Evolutionary conservation across 108 stramenopile genomes (phyloP).

Genomic region (Cylindrotheca fusiformis): DNA sequence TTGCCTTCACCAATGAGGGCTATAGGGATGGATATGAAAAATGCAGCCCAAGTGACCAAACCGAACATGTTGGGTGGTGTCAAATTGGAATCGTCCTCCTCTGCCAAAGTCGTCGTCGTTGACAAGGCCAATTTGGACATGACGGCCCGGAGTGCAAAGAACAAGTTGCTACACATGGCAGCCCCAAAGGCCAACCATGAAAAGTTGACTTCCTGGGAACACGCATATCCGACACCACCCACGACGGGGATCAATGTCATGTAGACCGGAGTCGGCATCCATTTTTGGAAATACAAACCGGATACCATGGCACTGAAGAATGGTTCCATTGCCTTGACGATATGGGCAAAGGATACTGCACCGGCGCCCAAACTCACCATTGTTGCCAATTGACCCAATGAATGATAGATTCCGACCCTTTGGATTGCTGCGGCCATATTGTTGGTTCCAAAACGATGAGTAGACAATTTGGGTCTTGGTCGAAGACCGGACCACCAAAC

Average conservation of each 20-base stretch:
- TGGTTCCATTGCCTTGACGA: slow-evolving; percentile 92
- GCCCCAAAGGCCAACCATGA: slow-evolving; percentile 88
- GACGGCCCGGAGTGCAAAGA: slow-evolving; percentile 88
- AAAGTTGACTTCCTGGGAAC: slow-evolving; percentile 83
- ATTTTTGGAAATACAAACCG: slow-evolving; percentile 65
- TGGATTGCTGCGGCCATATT: slow-evolving; percentile 40
- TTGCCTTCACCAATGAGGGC: slow-evolving; percentile 64
- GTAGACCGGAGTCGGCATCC: slow-evolving; percentile 79
- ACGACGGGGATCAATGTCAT: slow-evolving; percentile 82
- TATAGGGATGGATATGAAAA: slow-evolving; percentile 73
- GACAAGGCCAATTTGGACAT: slow-evolving; percentile 82
- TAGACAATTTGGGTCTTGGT: slow-evolving; percentile 57
- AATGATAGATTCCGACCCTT: slow-evolving; percentile 82
- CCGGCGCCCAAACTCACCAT: slow-evolving; percentile 81
- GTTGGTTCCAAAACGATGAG: too few species aligned
- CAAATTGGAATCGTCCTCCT: slow-evolving; percentile 57
- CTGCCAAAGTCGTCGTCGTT: slow-evolving; percentile 28
- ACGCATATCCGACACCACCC: slow-evolving; percentile 90
- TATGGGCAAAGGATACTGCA: slow-evolving; percentile 85
- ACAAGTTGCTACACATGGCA: slow-evolving; percentile 90
- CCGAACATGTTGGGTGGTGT: slow-evolving; percentile 90
- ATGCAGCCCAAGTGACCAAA: slow-evolving; percentile 80
- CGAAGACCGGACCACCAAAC: slow-evolving; percentile 78
- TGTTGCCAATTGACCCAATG: slow-evolving; percentile 77
- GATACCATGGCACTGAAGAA: slow-evolving; percentile 82